Percentiles rank a stretch among this genome's conserved stretches.
Conservation (phyloP, 2,329 filamentous ascomycete genomes). For the Gaeumannomyces tritici region DNA sequence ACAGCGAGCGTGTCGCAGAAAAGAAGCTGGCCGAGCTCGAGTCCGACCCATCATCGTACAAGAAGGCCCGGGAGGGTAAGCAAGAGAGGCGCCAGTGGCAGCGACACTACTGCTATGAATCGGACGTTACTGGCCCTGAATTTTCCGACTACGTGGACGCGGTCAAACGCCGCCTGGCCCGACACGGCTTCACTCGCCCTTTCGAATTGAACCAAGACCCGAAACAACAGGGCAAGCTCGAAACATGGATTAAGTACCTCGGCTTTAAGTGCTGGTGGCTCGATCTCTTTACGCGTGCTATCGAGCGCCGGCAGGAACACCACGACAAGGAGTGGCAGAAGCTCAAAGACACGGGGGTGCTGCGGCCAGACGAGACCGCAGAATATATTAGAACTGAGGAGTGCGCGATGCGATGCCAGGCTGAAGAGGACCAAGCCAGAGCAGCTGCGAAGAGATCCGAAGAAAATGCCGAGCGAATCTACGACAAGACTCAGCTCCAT, state of each 20-base stretch:
- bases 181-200: neutral
- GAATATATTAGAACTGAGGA: neutral
- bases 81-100: neutral
- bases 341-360: neutral
- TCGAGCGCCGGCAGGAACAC: neutral
- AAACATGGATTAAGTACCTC: neutral
- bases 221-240: neutral
- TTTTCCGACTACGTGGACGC: neutral
- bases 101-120: neutral
- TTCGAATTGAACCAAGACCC: neutral
- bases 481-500: too few relatives aligned
- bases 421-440: too few relatives aligned
- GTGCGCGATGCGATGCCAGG: neutral
- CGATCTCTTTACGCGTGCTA: neutral
- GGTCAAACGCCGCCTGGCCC: neutral
- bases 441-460: too few relatives aligned
- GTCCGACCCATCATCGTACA: neutral
- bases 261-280: slow-evolving; percentile 1
- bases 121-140: neutral
- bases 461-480: too few relatives aligned
- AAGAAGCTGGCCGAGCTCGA: neutral
- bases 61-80: neutral
- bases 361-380: neutral
- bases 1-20: too few relatives aligned
- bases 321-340: neutral